A percentile compares a stretch with the other conserved stretches of the same genome.
These are phyloP conservation scores for Rhodocollybia butyracea DNA, from an alignment of 768 basidiomycete species.

Conservation along the genomic window DNA sequence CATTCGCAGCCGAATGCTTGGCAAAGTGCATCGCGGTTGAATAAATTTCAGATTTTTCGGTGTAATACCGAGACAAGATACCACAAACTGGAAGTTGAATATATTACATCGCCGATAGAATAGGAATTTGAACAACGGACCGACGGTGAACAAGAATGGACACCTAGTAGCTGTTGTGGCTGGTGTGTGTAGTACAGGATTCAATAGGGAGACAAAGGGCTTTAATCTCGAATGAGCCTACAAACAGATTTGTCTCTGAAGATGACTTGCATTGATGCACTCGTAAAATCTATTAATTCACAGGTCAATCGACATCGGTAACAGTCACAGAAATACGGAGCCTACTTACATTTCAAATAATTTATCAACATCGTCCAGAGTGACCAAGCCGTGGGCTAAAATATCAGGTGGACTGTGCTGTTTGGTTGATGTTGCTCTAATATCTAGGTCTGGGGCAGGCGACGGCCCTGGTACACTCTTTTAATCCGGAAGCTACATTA, in stretches of 20 bases:
- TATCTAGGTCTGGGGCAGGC: constrained; percentile 69
- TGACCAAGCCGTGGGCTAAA: constrained; percentile 74
- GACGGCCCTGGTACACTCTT: no score
- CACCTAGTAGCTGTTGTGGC: constrained; percentile 76
- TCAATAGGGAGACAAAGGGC: constrained; percentile 74
- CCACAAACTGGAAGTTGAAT: constrained; percentile 63
- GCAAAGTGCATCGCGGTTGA: constrained; percentile 89
- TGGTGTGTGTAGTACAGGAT: constrained; percentile 78
- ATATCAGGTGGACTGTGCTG: constrained; percentile 81
- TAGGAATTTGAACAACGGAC: constrained; percentile 37
- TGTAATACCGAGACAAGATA: constrained; percentile 77
- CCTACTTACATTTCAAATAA: constrained; percentile 84
- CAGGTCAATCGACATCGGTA: not conserved
- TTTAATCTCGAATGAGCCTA: constrained; percentile 18
- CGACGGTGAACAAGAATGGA: constrained; percentile 88
- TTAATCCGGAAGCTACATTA: no score
- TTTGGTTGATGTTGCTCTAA: constrained; percentile 70
- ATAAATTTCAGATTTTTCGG: constrained; percentile 79
- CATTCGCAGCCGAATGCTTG: constrained; percentile 76
- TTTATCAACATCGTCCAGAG: constrained; percentile 73
- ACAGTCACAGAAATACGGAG: constrained; percentile 1
- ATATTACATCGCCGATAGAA: not conserved
- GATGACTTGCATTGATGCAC: constrained; percentile 62
- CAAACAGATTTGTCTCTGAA: not conserved
- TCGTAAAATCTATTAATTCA: constrained; percentile 59